A percentile compares a stretch with the other conserved stretches of the same genome.
These are phyloP conservation scores for Rhodotorula sp. DNA, from an alignment of 1,284 basidiomycete species.

Conservation along the genomic window DNA sequence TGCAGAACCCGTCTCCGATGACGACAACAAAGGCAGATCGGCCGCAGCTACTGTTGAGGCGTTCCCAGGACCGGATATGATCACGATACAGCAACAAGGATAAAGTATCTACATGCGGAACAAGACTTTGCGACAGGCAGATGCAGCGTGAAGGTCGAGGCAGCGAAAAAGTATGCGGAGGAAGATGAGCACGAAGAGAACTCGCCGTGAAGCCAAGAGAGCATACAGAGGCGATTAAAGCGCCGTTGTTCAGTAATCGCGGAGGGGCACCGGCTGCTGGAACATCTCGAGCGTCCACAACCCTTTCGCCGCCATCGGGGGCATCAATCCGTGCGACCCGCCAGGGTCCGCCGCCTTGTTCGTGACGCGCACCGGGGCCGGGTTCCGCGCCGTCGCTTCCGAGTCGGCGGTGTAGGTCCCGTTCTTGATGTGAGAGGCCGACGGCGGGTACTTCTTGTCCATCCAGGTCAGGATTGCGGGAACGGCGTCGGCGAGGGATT, in stretches of 20 bases:
- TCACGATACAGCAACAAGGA: no score
- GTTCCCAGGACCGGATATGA: no score
- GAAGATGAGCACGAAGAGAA: no score
- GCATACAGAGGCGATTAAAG: no score
- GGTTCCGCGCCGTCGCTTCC: slow-evolving; percentile 10
- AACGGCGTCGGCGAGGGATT: slow-evolving; percentile 30
- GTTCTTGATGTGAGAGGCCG: slow-evolving; percentile 4
- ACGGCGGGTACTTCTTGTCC: slow-evolving; percentile 17
- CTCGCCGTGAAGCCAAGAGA: no score
- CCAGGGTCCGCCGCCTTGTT: slow-evolving; percentile 15
- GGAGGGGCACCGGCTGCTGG: slow-evolving; percentile 16
- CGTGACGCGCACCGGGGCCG: slow-evolving; percentile 16
- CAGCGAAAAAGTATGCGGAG: no score
- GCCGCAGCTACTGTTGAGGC: no score
- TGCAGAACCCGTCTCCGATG: no score
- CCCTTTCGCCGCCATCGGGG: slow-evolving; percentile 4
- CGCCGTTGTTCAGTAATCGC: slow-evolving; percentile 17
- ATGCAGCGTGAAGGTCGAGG: no score
- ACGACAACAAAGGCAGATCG: no score
- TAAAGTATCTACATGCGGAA: no score
- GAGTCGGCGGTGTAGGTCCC: slow-evolving; percentile 19
- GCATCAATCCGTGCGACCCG: slow-evolving; percentile 25
- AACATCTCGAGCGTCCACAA: slow-evolving; percentile 30
- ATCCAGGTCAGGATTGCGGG: slow-evolving; percentile 30
- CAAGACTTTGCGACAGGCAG: no score